Evolutionary conservation across 768 basidiomycete species (phyloP), one percentile per base, ranked within the genome.

Genomic region (Amyloporia xantha): DNA sequence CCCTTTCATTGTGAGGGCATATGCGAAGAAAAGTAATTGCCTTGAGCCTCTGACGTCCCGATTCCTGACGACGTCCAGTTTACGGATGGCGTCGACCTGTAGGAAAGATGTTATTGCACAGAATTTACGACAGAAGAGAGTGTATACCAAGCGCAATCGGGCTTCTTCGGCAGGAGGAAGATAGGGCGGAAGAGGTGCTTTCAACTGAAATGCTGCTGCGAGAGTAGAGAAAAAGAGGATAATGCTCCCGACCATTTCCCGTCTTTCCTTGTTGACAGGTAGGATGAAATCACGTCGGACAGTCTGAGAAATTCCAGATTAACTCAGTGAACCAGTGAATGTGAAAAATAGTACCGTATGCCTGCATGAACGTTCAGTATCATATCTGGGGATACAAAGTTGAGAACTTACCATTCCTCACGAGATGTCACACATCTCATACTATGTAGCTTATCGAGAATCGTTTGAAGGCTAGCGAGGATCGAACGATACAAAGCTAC

Each of bases 401-500:
- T 27, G 24, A 41, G n/a, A 36, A 64, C 78, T 47, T 44, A 87
- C 93, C 94, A 97, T 71, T 95, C 92, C 64, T 95, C 90, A 35
- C 91, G 77, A 0, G 91, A 92, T 4, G 90, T 96, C n/a, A 97
- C 94, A 63, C 91, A 94, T 24, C 94, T 79, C 87, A 98, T 96
- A 55, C 90, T 89, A 63, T 98, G 96, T 49, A 99, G 67, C 61
- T 79, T 84, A 59, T 94, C 92, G 53, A 95, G 67, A 26, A 94
- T 91, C 1, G 81, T 82, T 64, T 95, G 91, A 53, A 92, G 59
- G 57, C 87, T 86, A 1, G 81, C 84, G 66, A 92, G 69, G 53
- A 92, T 81, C 5, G 84, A 81, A 11, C 90, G 83, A 59, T 98
- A 99, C 7, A 93, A 69, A 41, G 78, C 67, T 13, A 89, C 79